Evolutionary conservation across 495 filamentous ascomycete species (phyloP).

Genomic region (Penicillium antarcticum): DNA sequence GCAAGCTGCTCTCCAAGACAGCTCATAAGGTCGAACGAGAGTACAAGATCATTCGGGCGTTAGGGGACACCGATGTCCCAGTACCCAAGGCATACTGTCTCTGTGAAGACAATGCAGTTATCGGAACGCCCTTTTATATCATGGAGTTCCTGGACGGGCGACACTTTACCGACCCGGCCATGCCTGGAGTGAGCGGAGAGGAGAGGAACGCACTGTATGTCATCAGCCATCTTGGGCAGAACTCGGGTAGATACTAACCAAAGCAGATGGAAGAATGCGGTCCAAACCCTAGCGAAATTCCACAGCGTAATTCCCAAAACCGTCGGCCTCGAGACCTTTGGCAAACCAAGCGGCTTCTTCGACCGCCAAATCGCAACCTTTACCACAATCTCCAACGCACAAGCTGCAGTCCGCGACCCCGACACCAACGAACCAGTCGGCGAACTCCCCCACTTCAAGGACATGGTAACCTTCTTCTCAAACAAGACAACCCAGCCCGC

Average conservation of each 20-base stretch:
- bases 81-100: slow-evolving; percentile 82
- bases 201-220: slow-evolving; percentile 69
- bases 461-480: slow-evolving; percentile 77
- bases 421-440: slow-evolving; percentile 76
- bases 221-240: not conserved
- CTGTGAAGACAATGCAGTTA: slow-evolving; percentile 72
- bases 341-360: slow-evolving; percentile 77
- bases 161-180: slow-evolving; percentile 82
- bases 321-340: slow-evolving; percentile 68
- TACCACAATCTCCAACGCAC: slow-evolving; percentile 68
- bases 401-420: slow-evolving; percentile 70
- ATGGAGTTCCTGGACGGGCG: slow-evolving; percentile 93
- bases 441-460: slow-evolving; percentile 74
- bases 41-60: slow-evolving; percentile 82
- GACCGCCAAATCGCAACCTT: slow-evolving; percentile 83
- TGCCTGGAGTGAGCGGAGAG: slow-evolving; percentile 67
- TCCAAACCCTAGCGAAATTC: slow-evolving; percentile 79
- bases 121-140: slow-evolving; percentile 93
- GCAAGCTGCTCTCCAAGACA: slow-evolving; percentile 83
- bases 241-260: not conserved
- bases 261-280: slow-evolving; percentile 73
- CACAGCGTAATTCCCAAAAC: slow-evolving; percentile 67
- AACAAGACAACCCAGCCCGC: slow-evolving; percentile 61
- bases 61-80: slow-evolving; percentile 76
- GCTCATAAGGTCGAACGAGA: slow-evolving; percentile 96